Conservation (phyloP, 1,139 yeast species). For the Magnusiomyces starmeri region DNA sequence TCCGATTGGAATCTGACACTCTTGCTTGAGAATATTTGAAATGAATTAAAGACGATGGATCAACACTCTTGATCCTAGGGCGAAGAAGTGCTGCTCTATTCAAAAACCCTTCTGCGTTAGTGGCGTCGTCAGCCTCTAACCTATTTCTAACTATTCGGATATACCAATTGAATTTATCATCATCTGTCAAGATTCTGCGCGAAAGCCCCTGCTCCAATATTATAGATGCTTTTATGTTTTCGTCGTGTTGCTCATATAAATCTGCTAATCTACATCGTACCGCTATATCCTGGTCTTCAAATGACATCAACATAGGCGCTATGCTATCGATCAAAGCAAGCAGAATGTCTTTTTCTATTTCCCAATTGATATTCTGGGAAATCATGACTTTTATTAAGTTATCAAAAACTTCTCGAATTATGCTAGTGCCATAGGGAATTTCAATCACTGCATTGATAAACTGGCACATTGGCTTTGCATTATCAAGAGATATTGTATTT, state of each 20-base stretch:
- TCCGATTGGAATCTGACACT: constrained; percentile 29
- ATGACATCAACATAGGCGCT: constrained; percentile 23
- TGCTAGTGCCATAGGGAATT: constrained; percentile 15
- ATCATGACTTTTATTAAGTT: constrained; percentile 1
- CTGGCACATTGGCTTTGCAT: neutral
- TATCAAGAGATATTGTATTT: neutral
- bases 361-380: neutral
- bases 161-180: constrained; percentile 25
- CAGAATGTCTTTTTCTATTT: constrained; percentile 16
- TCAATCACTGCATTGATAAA: constrained; percentile 11
- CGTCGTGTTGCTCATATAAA: constrained; percentile 24
- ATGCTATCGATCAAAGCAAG: constrained; percentile 16
- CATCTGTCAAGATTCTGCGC: constrained; percentile 25
- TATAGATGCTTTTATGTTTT: constrained; percentile 27
- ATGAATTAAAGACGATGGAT: constrained; percentile 23
- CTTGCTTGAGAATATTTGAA: constrained; percentile 34
- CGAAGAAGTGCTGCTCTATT: constrained; percentile 29
- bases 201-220: constrained; percentile 26
- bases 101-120: constrained; percentile 29
- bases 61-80: constrained; percentile 16
- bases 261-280: constrained; percentile 28
- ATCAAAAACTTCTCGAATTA: constrained; percentile 10
- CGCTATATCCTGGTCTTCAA: constrained; percentile 28
- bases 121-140: constrained; percentile 31
- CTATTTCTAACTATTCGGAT: constrained; percentile 31